A percentile compares a stretch with the other conserved stretches of the same genome.
Conservation (phyloP, 495 filamentous ascomycete genomes). For the Glutinoglossum americanum region DNA sequence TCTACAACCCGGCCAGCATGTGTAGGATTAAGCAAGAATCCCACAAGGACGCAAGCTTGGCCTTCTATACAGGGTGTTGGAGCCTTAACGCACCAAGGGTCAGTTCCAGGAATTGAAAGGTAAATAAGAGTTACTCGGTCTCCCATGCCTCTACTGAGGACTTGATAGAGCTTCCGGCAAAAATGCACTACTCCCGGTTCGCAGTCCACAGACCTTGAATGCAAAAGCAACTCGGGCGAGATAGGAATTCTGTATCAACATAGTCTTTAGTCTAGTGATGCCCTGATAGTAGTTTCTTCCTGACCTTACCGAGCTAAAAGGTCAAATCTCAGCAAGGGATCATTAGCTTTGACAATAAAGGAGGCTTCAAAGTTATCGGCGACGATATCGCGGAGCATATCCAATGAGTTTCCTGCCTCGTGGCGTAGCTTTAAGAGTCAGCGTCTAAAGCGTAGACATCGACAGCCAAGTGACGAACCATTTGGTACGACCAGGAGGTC, state of each 20-base stretch:
- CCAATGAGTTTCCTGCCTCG: constrained; percentile 47
- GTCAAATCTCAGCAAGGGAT: constrained; percentile 53
- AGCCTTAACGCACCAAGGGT: constrained; percentile 18
- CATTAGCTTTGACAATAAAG: constrained; percentile 54
- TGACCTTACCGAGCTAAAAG: constrained; percentile 20
- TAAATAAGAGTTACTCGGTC: constrained; percentile 50
- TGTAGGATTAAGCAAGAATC: constrained; percentile 46
- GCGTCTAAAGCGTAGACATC: background rate
- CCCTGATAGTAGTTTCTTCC: background rate
- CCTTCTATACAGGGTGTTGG: constrained; percentile 7
- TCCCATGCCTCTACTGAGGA: constrained; percentile 45
- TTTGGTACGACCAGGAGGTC: constrained; percentile 59
- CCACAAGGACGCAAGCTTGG: constrained; percentile 27
- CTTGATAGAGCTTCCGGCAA: constrained; percentile 30
- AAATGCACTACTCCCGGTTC: background rate
- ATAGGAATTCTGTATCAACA: background rate
- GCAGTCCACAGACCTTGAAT: background rate
- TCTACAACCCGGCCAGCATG: constrained; percentile 58
- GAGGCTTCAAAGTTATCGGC: constrained; percentile 63
- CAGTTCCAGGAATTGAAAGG: constrained; percentile 21
- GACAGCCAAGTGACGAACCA: constrained; percentile 16
- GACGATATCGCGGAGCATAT: constrained; percentile 48
- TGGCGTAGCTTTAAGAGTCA: constrained; percentile 27
- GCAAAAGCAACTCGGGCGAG: background rate
- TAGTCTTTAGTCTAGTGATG: background rate